Evolutionary conservation across 805 yeast species (phyloP).

Genomic region (Maudiozyma turicensis): DNA sequence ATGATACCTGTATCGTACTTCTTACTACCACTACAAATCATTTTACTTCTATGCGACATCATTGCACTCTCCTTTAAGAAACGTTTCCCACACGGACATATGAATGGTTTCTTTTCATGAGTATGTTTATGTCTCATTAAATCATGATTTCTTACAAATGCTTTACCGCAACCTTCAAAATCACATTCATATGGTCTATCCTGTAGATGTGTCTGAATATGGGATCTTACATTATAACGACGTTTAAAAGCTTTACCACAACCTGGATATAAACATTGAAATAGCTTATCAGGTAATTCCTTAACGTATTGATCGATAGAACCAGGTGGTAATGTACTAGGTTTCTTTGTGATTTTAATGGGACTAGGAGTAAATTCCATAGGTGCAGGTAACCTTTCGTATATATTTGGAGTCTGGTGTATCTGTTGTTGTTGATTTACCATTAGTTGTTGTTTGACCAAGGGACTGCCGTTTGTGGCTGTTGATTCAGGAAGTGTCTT

Average conservation of each 20-base stretch:
- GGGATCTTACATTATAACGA: constrained; percentile 86
- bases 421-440: neutral
- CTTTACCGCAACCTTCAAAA: constrained; percentile 54
- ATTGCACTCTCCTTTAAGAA: constrained; percentile 87
- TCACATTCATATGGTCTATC: constrained; percentile 87
- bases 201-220: constrained; percentile 90
- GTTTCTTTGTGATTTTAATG: constrained; percentile 21
- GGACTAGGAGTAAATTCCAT: constrained; percentile 12
- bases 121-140: constrained; percentile 81
- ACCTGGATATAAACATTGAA: constrained; percentile 60
- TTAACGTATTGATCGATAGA: constrained; percentile 73
- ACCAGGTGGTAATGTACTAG: constrained; percentile 68
- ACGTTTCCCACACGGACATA: constrained; percentile 89
- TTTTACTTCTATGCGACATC: constrained; percentile 66
- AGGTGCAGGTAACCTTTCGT: neutral
- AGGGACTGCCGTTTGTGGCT: neutral
- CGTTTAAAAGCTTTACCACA: constrained; percentile 83
- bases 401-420: neutral
- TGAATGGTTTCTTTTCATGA: constrained; percentile 62
- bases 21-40: constrained; percentile 72
- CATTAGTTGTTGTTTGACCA: neutral
- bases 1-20: constrained; percentile 20
- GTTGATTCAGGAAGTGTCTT: constrained; percentile 2
- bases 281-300: constrained; percentile 71
- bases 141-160: constrained; percentile 94